A percentile compares a stretch with the other conserved stretches of the same genome.
These are phyloP conservation scores for Colletotrichum limetticola DNA, from an alignment of 2,329 filamentous ascomycete species.

Conservation along the genomic window DNA sequence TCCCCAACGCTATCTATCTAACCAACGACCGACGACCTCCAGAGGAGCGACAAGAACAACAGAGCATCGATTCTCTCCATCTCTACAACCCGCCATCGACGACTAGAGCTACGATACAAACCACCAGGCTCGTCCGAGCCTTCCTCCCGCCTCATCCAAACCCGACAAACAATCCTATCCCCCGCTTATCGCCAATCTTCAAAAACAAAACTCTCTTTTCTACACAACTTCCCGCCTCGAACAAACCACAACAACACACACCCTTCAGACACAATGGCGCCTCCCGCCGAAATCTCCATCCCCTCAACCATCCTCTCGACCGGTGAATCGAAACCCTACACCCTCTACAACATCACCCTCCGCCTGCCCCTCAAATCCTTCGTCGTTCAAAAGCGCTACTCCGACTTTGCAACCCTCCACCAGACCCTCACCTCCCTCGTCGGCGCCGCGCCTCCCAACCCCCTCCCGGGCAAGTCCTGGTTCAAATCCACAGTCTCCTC, in stretches of 20 bases:
- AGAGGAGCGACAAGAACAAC: background rate
- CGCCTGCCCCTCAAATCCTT: slow-evolving; percentile 81
- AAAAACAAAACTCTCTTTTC: background rate
- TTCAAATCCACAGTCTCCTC: slow-evolving; percentile 78
- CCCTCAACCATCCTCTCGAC: slow-evolving; percentile 70
- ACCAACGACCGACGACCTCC: background rate
- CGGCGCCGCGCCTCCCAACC: slow-evolving; percentile 71
- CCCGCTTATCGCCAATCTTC: background rate
- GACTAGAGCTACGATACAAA: background rate
- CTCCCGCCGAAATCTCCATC: slow-evolving; percentile 74
- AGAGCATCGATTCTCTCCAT: background rate
- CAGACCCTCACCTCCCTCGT: slow-evolving; percentile 67
- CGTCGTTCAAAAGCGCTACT: slow-evolving; percentile 84
- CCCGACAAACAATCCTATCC: background rate
- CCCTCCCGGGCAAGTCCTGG: slow-evolving; percentile 81
- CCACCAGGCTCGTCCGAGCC: slow-evolving; percentile 6
- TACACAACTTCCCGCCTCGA: background rate
- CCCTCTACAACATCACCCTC: slow-evolving; percentile 81
- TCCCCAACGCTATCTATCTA: background rate
- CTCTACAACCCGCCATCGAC: background rate
- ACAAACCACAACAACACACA: background rate
- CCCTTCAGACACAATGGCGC: slow-evolving; percentile 60
- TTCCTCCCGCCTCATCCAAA: slow-evolving; percentile 16
- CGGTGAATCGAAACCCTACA: slow-evolving; percentile 73
- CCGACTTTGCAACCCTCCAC: slow-evolving; percentile 79